phyloP scores from a whole-genome alignment of 2,329 filamentous ascomycete species.

The Bipolaris oryzae region DNA sequence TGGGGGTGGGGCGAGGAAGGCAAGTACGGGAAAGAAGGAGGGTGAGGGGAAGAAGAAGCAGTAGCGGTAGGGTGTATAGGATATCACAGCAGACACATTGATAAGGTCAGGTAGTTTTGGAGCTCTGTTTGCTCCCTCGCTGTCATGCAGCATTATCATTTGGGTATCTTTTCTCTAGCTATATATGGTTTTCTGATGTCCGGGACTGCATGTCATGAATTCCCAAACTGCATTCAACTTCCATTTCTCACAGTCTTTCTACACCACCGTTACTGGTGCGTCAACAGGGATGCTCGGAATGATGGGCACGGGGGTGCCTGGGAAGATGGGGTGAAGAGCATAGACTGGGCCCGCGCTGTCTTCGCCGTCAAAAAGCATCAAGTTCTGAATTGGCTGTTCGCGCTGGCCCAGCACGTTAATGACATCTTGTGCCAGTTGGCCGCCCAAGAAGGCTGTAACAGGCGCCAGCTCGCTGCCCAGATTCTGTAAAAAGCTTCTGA shows the following conservation, averaged over 20 bases:
- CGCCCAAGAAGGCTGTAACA: constrained; percentile 86
- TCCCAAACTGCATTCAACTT: not conserved
- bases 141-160: constrained; percentile 3
- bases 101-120: not conserved
- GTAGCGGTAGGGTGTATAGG: too few species aligned
- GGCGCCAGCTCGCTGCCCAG: constrained; percentile 83
- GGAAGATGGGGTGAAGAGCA: constrained; percentile 73
- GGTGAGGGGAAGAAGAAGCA: constrained; percentile 32
- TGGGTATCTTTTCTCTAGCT: constrained; percentile 14
- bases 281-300: constrained; percentile 32
- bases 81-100: not conserved
- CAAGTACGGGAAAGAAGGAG: constrained; percentile 3
- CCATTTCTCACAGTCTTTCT: not conserved
- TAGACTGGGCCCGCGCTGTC: constrained; percentile 79
- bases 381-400: constrained; percentile 95
- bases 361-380: constrained; percentile 89
- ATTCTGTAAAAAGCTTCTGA: constrained; percentile 86
- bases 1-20: constrained; percentile 12
- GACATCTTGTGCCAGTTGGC: constrained; percentile 90
- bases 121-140: constrained; percentile 5
- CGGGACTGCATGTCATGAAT: not conserved
- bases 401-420: constrained; percentile 92
- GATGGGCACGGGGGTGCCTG: constrained; percentile 31
- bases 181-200: not conserved
- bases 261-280: constrained; percentile 26